Conservation (phyloP, 257 asterid species). For the Prunella vulgaris region DNA sequence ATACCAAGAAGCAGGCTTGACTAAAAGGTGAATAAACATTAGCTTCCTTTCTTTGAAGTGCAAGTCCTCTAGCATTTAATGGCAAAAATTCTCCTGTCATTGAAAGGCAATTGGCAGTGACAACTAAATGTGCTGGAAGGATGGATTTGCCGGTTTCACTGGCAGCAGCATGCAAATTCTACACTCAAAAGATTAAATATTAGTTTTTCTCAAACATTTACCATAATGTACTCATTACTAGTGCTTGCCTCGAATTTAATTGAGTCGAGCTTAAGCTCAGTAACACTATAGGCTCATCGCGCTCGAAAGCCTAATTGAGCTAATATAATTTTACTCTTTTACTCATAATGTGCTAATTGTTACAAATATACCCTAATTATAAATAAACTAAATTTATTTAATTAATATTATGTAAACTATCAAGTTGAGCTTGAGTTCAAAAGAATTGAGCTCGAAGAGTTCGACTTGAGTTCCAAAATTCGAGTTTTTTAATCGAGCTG, state of each 20-base stretch:
- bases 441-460: no score
- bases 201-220: conserved; percentile 20
- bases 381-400: no score
- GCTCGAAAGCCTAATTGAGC: not conserved
- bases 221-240: not conserved
- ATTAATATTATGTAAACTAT: no score
- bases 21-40: conserved; percentile 56
- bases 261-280: not conserved
- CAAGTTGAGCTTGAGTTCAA: no score
- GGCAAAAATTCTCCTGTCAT: conserved; percentile 78
- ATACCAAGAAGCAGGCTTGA: conserved; percentile 81
- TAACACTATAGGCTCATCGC: not conserved
- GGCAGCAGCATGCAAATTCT: conserved; percentile 73
- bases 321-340: not conserved
- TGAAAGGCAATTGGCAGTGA: conserved; percentile 75
- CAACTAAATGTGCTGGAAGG: conserved; percentile 70
- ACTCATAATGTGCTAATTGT: not conserved
- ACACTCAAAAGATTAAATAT: conserved; percentile 32
- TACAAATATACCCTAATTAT: not conserved
- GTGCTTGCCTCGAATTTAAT: not conserved
- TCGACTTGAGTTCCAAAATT: no score
- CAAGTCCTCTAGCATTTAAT: conserved; percentile 66
- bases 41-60: conserved; percentile 67
- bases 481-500: no score
- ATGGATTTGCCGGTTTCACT: conserved; percentile 68